Percentiles rank a stretch among this genome's conserved stretches.
phyloP scores from a whole-genome alignment of 352 stramenopile genomes.

The Phytophthora citricola region DNA sequence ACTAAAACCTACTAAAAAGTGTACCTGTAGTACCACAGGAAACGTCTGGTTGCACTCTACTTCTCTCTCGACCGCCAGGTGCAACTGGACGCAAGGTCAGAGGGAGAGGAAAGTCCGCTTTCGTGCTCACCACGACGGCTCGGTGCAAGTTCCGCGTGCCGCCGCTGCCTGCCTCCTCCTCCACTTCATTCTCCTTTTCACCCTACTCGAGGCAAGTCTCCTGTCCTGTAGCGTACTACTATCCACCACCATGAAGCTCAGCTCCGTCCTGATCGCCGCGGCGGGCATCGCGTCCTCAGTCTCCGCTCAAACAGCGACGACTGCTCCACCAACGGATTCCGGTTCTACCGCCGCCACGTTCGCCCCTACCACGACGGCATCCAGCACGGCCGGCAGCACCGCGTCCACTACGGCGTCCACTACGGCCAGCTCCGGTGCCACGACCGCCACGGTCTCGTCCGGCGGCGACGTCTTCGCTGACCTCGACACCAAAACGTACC shows the following conservation, averaged over 20 bases:
- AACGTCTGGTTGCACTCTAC: conserved; percentile 23
- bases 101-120: conserved; percentile 35
- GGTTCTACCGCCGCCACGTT: conserved; percentile 3
- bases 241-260: conserved; percentile 34
- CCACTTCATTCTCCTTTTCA: conserved; percentile 39
- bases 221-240: conserved; percentile 13
- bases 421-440: conserved; percentile 17
- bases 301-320: conserved; percentile 10
- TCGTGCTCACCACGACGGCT: conserved; percentile 13
- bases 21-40: conserved; percentile 5
- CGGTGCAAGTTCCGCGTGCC: no score
- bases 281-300: conserved; percentile 18
- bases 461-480: conserved; percentile 32
- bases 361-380: conserved; percentile 4
- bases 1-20: neutral
- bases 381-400: conserved; percentile 1
- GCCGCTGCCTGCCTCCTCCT: neutral
- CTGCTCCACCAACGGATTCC: neutral
- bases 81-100: conserved; percentile 23
- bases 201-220: conserved; percentile 39
- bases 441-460: conserved; percentile 4
- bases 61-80: conserved; percentile 13
- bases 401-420: neutral
- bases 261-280: conserved; percentile 23
- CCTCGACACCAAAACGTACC: conserved; percentile 46